Evolutionary conservation across 148 eudicot genomes (phyloP).

Genomic region (Mesembryanthemum crystallinum): DNA sequence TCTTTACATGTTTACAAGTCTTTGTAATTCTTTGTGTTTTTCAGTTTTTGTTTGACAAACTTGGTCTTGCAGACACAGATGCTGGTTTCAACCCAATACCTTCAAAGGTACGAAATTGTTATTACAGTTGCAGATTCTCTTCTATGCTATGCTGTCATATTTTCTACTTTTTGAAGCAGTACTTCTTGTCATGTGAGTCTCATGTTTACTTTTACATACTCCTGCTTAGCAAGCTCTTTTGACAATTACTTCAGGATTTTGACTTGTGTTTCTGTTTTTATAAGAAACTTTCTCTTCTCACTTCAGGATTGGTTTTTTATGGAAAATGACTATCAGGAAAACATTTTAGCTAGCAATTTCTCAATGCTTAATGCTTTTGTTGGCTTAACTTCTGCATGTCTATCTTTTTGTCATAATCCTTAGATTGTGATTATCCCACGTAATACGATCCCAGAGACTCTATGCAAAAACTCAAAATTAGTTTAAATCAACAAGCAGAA

Average conservation of each 20-base stretch:
- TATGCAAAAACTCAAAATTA: background rate
- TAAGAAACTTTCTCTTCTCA: no score
- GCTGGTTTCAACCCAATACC: slow-evolving; percentile 80
- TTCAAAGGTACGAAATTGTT: slow-evolving; percentile 52
- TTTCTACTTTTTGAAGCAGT: background rate
- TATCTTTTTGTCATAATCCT: background rate
- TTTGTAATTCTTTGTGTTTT: background rate
- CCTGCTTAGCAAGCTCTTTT: no score
- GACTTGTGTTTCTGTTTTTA: no score
- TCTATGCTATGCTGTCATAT: background rate
- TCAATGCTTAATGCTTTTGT: background rate
- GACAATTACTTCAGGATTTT: no score
- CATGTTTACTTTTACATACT: background rate
- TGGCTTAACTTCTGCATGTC: background rate
- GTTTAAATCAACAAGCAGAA: background rate
- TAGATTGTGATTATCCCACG: background rate
- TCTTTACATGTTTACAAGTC: background rate
- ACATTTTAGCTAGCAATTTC: no score
- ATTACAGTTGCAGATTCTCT: no score
- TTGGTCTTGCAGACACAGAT: slow-evolving; percentile 65
- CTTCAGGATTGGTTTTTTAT: no score
- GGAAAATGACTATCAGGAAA: no score
- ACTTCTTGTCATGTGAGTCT: background rate
- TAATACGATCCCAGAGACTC: background rate
- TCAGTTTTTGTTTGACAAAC: background rate